Evolutionary conservation across 805 yeast species (phyloP).

Genomic region (Wickerhamomyces hampshirensis): DNA sequence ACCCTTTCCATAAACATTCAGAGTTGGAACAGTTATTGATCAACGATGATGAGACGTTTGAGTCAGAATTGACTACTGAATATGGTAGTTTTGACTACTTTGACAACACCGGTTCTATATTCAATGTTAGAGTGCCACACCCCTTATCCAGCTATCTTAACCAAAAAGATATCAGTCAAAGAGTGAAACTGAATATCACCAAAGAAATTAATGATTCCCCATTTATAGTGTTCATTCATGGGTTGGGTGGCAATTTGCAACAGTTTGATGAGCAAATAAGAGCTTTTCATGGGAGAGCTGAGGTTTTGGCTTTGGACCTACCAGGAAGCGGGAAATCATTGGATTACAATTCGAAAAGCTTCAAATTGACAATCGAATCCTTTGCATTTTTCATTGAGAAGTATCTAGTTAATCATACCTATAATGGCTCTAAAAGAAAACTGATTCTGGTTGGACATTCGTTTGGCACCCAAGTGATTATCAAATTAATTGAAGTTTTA

Average conservation of each 20-base stretch:
- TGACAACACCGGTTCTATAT: conserved; percentile 12
- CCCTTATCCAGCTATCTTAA: conserved; percentile 8
- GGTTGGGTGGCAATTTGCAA: conserved; percentile 84
- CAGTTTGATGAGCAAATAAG: conserved; percentile 73
- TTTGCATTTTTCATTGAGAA: conserved; percentile 13
- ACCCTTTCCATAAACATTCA: background rate
- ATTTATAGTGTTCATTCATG: conserved; percentile 68
- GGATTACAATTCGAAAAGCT: conserved; percentile 1
- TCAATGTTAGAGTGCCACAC: conserved; percentile 13
- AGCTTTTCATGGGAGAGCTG: conserved; percentile 50
- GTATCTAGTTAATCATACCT: conserved; percentile 4
- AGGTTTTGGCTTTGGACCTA: conserved; percentile 67
- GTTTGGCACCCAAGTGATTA: conserved; percentile 59
- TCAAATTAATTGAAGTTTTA: conserved; percentile 30
- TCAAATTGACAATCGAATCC: conserved; percentile 13
- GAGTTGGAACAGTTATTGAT: conserved; percentile 13
- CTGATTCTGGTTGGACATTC: conserved; percentile 63
- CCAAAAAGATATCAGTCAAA: conserved; percentile 2
- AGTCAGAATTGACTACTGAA: conserved; percentile 8
- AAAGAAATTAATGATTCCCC: conserved; percentile 43
- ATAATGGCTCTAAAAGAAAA: conserved; percentile 8
- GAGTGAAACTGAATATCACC: conserved; percentile 7
- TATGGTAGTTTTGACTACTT: conserved; percentile 8
- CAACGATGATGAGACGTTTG: conserved; percentile 16
- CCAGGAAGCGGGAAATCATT: conserved; percentile 74